Percentiles rank a stretch among this genome's conserved stretches.
These are phyloP conservation scores for Aquanectria penicillioides DNA, from an alignment of 2,329 filamentous ascomycete genomes.

Conservation along the genomic window DNA sequence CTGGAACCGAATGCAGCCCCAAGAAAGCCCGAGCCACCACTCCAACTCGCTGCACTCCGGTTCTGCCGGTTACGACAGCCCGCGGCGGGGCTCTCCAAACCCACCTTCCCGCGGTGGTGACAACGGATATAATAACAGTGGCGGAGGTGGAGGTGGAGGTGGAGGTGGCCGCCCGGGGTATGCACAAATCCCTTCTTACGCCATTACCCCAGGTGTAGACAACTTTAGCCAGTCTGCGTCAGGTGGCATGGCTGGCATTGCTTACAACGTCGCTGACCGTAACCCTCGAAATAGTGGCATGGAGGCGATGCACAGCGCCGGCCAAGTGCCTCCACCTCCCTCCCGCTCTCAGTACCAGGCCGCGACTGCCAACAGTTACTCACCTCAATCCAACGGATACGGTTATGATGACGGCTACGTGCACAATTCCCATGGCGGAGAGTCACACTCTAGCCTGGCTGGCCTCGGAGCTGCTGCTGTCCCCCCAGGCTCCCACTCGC, in stretches of 20 bases:
- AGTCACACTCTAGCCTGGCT: slow-evolving; percentile 53
- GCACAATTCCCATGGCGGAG: slow-evolving; percentile 17
- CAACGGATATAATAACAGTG: slow-evolving; percentile 34
- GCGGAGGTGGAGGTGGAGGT: slow-evolving; percentile 23
- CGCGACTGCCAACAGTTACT: slow-evolving; percentile 28
- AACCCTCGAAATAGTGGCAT: slow-evolving; percentile 73
- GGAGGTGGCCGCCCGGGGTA: slow-evolving; percentile 40
- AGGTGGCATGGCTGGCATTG: slow-evolving; percentile 75
- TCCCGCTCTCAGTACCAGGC: slow-evolving; percentile 45
- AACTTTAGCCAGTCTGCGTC: slow-evolving; percentile 71
- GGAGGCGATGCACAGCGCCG: slow-evolving; percentile 63
- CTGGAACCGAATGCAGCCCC: slow-evolving; percentile 32
- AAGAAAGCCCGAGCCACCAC: slow-evolving; percentile 32
- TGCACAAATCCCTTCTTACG: slow-evolving; percentile 41
- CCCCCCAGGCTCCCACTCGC: slow-evolving; percentile 26
- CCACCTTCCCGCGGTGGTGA: slow-evolving; percentile 31
- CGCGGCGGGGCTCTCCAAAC: slow-evolving; percentile 22
- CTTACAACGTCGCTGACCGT: slow-evolving; percentile 71
- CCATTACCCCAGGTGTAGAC: slow-evolving; percentile 71
- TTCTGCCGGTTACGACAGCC: slow-evolving; percentile 34
- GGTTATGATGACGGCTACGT: slow-evolving; percentile 35
- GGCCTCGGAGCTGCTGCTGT: slow-evolving; percentile 42
- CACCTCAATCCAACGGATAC: slow-evolving; percentile 34
- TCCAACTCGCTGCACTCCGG: slow-evolving; percentile 32
- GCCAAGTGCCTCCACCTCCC: slow-evolving; percentile 50